Conservation (phyloP, 768 basidiomycete genomes). For the Ramaria sp. region DNA sequence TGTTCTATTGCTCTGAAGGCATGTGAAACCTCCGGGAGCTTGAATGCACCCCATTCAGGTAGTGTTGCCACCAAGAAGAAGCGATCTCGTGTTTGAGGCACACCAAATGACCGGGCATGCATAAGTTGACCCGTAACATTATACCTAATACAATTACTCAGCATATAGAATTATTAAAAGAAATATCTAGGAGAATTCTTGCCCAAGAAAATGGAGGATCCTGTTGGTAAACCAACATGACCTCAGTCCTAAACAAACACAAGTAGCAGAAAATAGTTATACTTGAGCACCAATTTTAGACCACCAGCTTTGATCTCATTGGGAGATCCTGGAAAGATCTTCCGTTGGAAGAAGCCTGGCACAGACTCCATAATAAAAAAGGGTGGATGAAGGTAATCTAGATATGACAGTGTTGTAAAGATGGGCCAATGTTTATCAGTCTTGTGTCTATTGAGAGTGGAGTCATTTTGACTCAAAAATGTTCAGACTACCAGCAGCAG, state of each 20-base stretch:
- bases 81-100: constrained; percentile 43
- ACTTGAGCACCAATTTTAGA: constrained; percentile 46
- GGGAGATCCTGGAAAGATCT: constrained; percentile 31
- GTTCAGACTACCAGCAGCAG: constrained; percentile 32
- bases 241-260: neutral
- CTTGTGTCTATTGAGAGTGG: constrained; percentile 58
- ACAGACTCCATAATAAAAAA: constrained; percentile 45
- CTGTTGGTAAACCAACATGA: constrained; percentile 15
- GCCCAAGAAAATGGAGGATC: constrained; percentile 60
- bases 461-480: constrained; percentile 49
- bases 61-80: constrained; percentile 47
- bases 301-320: constrained; percentile 70
- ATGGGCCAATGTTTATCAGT: constrained; percentile 23
- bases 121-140: constrained; percentile 40
- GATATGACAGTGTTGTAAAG: constrained; percentile 43
- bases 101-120: constrained; percentile 47
- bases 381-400: constrained; percentile 35
- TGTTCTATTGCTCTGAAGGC: constrained; percentile 26
- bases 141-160: constrained; percentile 18
- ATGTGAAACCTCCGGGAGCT: constrained; percentile 47
- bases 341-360: constrained; percentile 35
- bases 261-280: neutral
- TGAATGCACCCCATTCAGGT: constrained; percentile 20
- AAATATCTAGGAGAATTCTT: constrained; percentile 9
- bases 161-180: neutral